phyloP scores from a whole-genome alignment of 1,139 yeast genomes.

The Kodamaea sp. region DNA sequence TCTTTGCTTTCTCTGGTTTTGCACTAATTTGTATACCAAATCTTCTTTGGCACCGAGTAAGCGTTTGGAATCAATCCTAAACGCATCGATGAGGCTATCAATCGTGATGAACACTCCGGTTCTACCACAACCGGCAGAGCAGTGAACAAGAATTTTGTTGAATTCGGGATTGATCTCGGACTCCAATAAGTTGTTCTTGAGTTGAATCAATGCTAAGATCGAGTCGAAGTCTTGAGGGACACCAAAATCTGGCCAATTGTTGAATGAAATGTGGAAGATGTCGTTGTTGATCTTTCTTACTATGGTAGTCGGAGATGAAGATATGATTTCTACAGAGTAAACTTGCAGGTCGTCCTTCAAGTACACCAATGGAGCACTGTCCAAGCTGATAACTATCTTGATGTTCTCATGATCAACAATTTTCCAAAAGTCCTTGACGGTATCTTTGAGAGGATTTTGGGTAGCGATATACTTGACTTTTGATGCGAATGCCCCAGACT shows the following conservation, averaged over 20 bases:
- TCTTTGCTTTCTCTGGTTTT: slow-evolving; percentile 44
- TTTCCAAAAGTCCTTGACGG: slow-evolving; percentile 47
- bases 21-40: slow-evolving; percentile 36
- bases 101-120: slow-evolving; percentile 21
- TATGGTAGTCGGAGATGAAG: slow-evolving; percentile 11
- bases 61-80: slow-evolving; percentile 6
- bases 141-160: slow-evolving; percentile 31
- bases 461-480: slow-evolving; percentile 42
- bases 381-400: slow-evolving; percentile 69
- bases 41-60: slow-evolving; percentile 16
- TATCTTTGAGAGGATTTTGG: slow-evolving; percentile 43
- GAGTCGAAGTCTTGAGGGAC: slow-evolving; percentile 57
- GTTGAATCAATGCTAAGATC: slow-evolving; percentile 50
- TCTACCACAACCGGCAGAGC: slow-evolving; percentile 21
- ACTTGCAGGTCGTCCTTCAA: slow-evolving; percentile 11
- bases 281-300: slow-evolving; percentile 24
- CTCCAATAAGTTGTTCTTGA: slow-evolving; percentile 44
- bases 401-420: slow-evolving; percentile 54
- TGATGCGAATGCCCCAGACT: slow-evolving; percentile 16
- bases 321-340: slow-evolving; percentile 9
- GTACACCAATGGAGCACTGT: slow-evolving; percentile 34
- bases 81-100: slow-evolving; percentile 17
- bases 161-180: slow-evolving; percentile 15
- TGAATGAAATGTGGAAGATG: slow-evolving; percentile 69
- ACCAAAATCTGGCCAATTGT: slow-evolving; percentile 83